phyloP scores from a whole-genome alignment of 768 basidiomycete genomes.

The Thelephora ganbajun region DNA sequence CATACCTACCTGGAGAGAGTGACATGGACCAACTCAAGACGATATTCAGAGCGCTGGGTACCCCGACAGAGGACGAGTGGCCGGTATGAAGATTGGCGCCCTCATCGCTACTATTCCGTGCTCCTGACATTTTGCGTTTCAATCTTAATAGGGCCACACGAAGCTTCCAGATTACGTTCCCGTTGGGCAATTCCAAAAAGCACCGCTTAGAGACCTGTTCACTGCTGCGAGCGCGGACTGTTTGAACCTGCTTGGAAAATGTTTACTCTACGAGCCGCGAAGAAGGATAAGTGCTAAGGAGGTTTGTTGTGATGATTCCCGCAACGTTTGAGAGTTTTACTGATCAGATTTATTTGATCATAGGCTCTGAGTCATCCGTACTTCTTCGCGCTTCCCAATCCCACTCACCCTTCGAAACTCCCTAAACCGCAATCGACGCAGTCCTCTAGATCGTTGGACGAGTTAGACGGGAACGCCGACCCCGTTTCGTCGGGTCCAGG shows the following conservation, averaged over 20 bases:
- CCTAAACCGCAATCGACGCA: slow-evolving; percentile 51
- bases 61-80: slow-evolving; percentile 96
- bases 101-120: not conserved
- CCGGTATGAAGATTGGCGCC: slow-evolving; percentile 40
- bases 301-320: slow-evolving; percentile 30
- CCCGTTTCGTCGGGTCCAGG: slow-evolving; percentile 32
- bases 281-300: slow-evolving; percentile 69
- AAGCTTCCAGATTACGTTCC: slow-evolving; percentile 84
- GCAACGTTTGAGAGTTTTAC: not conserved
- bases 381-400: slow-evolving; percentile 75
- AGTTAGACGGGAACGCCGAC: slow-evolving; percentile 64
- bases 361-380: slow-evolving; percentile 82
- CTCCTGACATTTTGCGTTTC: not conserved
- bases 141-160: slow-evolving; percentile 56
- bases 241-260: slow-evolving; percentile 66
- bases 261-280: slow-evolving; percentile 76
- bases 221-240: slow-evolving; percentile 82
- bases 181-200: slow-evolving; percentile 75
- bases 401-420: slow-evolving; percentile 78
- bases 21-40: slow-evolving; percentile 97
- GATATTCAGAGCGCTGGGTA: slow-evolving; percentile 87
- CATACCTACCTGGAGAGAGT: slow-evolving; percentile 88
- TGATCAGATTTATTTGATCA: slow-evolving; percentile 1
- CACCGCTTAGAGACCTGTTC: slow-evolving; percentile 75
- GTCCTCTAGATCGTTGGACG: slow-evolving; percentile 49